These are phyloP conservation scores for Fusarium multiceps DNA, from an alignment of 2,329 filamentous ascomycete genomes.

Conservation along the genomic window DNA sequence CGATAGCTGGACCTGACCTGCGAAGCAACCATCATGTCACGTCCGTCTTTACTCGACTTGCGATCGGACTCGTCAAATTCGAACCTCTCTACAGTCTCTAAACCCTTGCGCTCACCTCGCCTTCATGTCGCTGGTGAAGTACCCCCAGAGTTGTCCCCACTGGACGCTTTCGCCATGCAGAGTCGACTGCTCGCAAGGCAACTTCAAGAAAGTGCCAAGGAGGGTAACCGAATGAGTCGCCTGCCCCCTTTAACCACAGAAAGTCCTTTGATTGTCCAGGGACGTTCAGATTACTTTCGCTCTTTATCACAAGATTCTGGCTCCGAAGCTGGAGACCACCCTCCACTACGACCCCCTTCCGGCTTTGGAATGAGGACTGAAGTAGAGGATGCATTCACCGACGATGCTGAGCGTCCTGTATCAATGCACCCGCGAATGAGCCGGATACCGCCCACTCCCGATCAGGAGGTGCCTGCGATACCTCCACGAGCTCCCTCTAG, in stretches of 20 bases:
- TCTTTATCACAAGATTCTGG: conserved; percentile 74
- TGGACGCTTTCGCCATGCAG: conserved; percentile 95
- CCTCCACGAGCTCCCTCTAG: conserved; percentile 56
- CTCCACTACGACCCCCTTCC: conserved; percentile 43
- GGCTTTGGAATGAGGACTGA: conserved; percentile 63
- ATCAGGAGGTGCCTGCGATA: conserved; percentile 60
- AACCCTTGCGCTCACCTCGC: conserved; percentile 76
- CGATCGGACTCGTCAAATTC: conserved; percentile 68
- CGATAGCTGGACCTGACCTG: conserved; percentile 20
- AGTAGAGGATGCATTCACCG: conserved; percentile 65
- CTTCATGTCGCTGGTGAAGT: conserved; percentile 82
- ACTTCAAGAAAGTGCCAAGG: conserved; percentile 80
- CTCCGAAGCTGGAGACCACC: conserved; percentile 55
- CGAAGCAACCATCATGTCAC: conserved; percentile 56
- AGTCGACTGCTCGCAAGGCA: conserved; percentile 88
- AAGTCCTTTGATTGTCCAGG: conserved; percentile 80
- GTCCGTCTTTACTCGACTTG: conserved; percentile 69
- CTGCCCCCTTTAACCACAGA: conserved; percentile 85
- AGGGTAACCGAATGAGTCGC: conserved; percentile 83
- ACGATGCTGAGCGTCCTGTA: conserved; percentile 67
- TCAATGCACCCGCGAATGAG: conserved; percentile 83
- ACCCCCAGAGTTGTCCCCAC: conserved; percentile 89
- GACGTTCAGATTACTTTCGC: conserved; percentile 83
- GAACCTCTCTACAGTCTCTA: conserved; percentile 57
- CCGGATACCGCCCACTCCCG: conserved; percentile 64